Percentiles rank a stretch among this genome's conserved stretches.
Conservation (phyloP, 371 early-diverging fungal genomes). For the Rhizomucor pusillus region DNA sequence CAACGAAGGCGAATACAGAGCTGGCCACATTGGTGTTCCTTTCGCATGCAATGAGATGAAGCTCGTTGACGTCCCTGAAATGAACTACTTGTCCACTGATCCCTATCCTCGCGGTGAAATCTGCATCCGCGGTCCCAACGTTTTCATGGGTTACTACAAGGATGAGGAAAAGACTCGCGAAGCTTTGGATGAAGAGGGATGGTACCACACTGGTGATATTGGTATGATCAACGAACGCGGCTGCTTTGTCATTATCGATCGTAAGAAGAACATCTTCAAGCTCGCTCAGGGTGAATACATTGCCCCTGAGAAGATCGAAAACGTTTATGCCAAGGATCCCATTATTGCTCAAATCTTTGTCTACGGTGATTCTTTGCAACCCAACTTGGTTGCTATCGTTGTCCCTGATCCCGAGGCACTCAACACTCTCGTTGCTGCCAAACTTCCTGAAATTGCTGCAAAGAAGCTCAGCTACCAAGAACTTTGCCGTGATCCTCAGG, state of each 20-base stretch:
- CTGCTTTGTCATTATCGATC: slow-evolving; percentile 79
- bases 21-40: slow-evolving; percentile 79
- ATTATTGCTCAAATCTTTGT: slow-evolving; percentile 70
- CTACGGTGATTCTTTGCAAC: slow-evolving; percentile 85
- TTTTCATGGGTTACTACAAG: slow-evolving; percentile 86
- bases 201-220: slow-evolving; percentile 94
- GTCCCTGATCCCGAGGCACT: slow-evolving; percentile 79
- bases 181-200: slow-evolving; percentile 81
- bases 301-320: slow-evolving; percentile 96
- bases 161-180: slow-evolving; percentile 81
- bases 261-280: slow-evolving; percentile 99
- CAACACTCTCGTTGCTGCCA: slow-evolving; percentile 22
- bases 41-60: slow-evolving; percentile 70
- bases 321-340: slow-evolving; percentile 53
- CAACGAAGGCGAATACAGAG: slow-evolving; percentile 34
- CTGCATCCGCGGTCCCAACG: slow-evolving; percentile 78
- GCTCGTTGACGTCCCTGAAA: slow-evolving; percentile 89
- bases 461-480: slow-evolving; percentile 33
- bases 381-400: slow-evolving; percentile 76
- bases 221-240: slow-evolving; percentile 75
- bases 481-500: slow-evolving; percentile 56
- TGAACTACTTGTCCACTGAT: slow-evolving; percentile 80
- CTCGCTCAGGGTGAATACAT: slow-evolving; percentile 93
- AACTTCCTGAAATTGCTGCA: slow-evolving; percentile 4
- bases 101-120: slow-evolving; percentile 93